Percentiles rank a stretch among this genome's conserved stretches.
phyloP scores from a whole-genome alignment of 1,284 basidiomycete genomes.

The Leccinum olivaceoglutinosum region DNA sequence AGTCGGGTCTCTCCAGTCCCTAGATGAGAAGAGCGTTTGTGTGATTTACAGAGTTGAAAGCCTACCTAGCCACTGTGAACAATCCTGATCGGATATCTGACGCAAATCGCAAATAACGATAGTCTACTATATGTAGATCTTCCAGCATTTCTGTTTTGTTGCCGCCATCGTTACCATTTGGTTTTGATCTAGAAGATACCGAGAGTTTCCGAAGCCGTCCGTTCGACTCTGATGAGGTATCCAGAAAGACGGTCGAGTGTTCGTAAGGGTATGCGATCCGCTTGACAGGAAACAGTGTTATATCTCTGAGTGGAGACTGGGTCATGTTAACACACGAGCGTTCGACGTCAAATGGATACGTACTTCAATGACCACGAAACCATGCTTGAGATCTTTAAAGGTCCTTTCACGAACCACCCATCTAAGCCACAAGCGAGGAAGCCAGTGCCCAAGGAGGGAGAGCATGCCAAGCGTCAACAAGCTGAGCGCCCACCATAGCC shows the following conservation, averaged over 20 bases:
- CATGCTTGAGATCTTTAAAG: slow-evolving; percentile 69
- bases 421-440: slow-evolving; percentile 84
- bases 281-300: slow-evolving; percentile 70
- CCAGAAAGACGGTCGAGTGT: slow-evolving; percentile 72
- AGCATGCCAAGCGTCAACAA: slow-evolving; percentile 72
- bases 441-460: slow-evolving; percentile 88
- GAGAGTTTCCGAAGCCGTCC: slow-evolving; percentile 22
- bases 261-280: slow-evolving; percentile 72
- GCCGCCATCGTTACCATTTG: slow-evolving; percentile 25
- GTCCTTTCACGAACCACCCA: slow-evolving; percentile 83
- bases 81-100: slow-evolving; percentile 82
- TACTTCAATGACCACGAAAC: slow-evolving; percentile 89
- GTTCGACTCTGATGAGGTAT: slow-evolving; percentile 19
- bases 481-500: slow-evolving; percentile 73
- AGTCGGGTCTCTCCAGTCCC: slow-evolving; percentile 88
- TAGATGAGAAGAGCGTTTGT: slow-evolving; percentile 28
- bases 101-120: slow-evolving; percentile 88
- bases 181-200: slow-evolving; percentile 20
- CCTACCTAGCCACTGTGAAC: slow-evolving; percentile 77
- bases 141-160: slow-evolving; percentile 36
- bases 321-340: slow-evolving; percentile 1
- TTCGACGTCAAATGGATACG: slow-evolving; percentile 24
- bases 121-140: slow-evolving; percentile 65
- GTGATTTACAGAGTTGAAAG: not conserved
- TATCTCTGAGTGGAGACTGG: slow-evolving; percentile 78